Conservation (phyloP, 1,284 basidiomycete species). For the Ganoderma boninense region DNA sequence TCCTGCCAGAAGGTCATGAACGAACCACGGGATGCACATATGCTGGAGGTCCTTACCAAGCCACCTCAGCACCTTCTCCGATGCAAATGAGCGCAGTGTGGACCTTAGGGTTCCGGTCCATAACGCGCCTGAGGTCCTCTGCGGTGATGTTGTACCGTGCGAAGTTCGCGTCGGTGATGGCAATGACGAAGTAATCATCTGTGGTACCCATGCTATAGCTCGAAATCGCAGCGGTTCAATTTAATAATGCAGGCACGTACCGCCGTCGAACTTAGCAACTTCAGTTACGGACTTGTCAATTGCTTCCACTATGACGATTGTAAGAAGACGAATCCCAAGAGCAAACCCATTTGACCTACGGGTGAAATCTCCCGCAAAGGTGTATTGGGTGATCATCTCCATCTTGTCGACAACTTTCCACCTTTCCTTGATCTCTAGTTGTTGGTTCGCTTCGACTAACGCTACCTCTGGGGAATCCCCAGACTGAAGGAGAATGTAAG, state of each 20-base stretch:
- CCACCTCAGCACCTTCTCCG: slow-evolving; percentile 70
- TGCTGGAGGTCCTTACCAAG: slow-evolving; percentile 53
- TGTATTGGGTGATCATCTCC: slow-evolving; percentile 70
- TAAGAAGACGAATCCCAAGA: background rate
- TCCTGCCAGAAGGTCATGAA: slow-evolving; percentile 47
- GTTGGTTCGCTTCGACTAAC: slow-evolving; percentile 57
- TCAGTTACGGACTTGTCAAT: slow-evolving; percentile 67
- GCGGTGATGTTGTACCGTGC: slow-evolving; percentile 68
- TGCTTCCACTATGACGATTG: slow-evolving; percentile 58
- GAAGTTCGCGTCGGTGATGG: slow-evolving; percentile 75
- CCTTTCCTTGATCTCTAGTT: slow-evolving; percentile 59
- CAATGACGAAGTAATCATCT: slow-evolving; percentile 78
- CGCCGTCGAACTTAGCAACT: slow-evolving; percentile 68
- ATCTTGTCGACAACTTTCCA: slow-evolving; percentile 77
- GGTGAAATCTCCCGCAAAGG: slow-evolving; percentile 72
- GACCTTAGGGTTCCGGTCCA: slow-evolving; percentile 70
- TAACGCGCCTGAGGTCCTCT: slow-evolving; percentile 61
- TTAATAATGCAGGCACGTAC: slow-evolving; percentile 41
- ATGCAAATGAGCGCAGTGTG: slow-evolving; percentile 73
- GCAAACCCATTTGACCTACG: slow-evolving; percentile 44
- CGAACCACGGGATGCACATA: background rate
- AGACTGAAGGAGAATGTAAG: slow-evolving; percentile 50
- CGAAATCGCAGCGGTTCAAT: background rate
- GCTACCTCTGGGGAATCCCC: slow-evolving; percentile 67
- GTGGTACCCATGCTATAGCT: slow-evolving; percentile 4